These are phyloP conservation scores for Cladosporium sp. DNA, from an alignment of 2,329 filamentous ascomycete genomes.

Conservation along the genomic window DNA sequence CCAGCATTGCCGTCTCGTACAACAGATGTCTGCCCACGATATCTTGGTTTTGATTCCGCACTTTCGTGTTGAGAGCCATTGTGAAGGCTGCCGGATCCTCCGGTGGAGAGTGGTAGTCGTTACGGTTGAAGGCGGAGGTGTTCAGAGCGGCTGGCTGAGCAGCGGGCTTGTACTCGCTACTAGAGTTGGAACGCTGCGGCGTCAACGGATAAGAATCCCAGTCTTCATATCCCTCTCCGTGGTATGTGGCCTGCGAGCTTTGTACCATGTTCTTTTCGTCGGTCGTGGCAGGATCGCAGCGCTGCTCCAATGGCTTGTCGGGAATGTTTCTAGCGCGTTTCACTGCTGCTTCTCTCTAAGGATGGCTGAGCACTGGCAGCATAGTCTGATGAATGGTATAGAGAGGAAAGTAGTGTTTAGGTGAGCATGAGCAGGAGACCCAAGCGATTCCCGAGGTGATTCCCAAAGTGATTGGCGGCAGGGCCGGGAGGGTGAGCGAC, in stretches of 20 bases:
- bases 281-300: not conserved
- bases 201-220: constrained; percentile 19
- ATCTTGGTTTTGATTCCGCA: constrained; percentile 44
- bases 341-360: constrained; percentile 3
- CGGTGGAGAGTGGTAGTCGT: constrained; percentile 29
- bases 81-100: constrained; percentile 32
- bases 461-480: constrained; percentile 6
- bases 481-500: constrained; percentile 11
- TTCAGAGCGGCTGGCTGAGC: constrained; percentile 18
- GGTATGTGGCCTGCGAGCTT: constrained; percentile 16
- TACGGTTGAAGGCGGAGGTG: constrained; percentile 27
- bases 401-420: not conserved
- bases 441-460: not conserved
- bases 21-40: constrained; percentile 83
- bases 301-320: constrained; percentile 4
- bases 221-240: constrained; percentile 20
- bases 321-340: constrained; percentile 10
- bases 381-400: not conserved
- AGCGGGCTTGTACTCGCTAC: constrained; percentile 19
- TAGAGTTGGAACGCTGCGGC: constrained; percentile 18
- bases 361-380: not conserved
- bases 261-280: constrained; percentile 16
- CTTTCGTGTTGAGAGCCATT: constrained; percentile 34
- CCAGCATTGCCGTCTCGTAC: constrained; percentile 87
- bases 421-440: constrained; percentile 8